Evolutionary conservation across 768 basidiomycete genomes (phyloP).

Genomic region (Auriscalpium orientale): DNA sequence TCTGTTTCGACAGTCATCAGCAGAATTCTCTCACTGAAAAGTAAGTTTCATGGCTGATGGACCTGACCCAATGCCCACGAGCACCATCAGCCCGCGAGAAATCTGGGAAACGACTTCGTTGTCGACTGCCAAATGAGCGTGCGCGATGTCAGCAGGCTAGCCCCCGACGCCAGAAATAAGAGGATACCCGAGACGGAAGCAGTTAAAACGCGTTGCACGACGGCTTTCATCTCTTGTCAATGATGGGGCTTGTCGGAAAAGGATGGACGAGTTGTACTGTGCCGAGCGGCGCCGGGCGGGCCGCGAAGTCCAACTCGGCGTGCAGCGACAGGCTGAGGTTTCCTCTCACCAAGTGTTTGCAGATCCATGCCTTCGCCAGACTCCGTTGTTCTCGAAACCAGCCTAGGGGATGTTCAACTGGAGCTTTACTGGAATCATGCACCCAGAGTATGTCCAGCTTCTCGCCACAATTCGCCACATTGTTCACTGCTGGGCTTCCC

Average conservation of each 20-base stretch:
- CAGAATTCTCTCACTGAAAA: constrained; percentile 4
- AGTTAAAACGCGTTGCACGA: constrained; percentile 75
- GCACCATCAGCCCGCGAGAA: constrained; percentile 78
- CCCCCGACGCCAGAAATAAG: not conserved
- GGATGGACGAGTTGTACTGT: too few relatives aligned
- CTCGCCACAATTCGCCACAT: not conserved
- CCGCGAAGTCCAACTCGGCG: too few relatives aligned
- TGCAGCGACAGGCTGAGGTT: too few relatives aligned
- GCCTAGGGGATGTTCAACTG: constrained; percentile 76
- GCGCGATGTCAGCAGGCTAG: too few relatives aligned
- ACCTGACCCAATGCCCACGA: constrained; percentile 86
- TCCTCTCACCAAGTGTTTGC: too few relatives aligned
- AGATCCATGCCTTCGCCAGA: constrained; percentile 21
- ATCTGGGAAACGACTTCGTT: constrained; percentile 74
- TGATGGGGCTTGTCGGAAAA: not conserved
- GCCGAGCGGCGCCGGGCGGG: too few relatives aligned
- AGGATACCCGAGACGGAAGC: constrained; percentile 74
- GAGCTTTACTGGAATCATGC: constrained; percentile 94
- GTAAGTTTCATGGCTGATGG: constrained; percentile 13
- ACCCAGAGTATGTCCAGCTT: constrained; percentile 43
- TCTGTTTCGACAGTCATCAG: constrained; percentile 42
- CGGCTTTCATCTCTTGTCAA: constrained; percentile 58
- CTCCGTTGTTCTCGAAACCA: constrained; percentile 75
- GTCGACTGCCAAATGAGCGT: constrained; percentile 48
- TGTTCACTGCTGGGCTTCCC: constrained; percentile 8